A percentile compares a stretch with the other conserved stretches of the same genome.
phyloP scores from a whole-genome alignment of 176 grass and related monocot genomes.

The Ensete ventricosum region DNA sequence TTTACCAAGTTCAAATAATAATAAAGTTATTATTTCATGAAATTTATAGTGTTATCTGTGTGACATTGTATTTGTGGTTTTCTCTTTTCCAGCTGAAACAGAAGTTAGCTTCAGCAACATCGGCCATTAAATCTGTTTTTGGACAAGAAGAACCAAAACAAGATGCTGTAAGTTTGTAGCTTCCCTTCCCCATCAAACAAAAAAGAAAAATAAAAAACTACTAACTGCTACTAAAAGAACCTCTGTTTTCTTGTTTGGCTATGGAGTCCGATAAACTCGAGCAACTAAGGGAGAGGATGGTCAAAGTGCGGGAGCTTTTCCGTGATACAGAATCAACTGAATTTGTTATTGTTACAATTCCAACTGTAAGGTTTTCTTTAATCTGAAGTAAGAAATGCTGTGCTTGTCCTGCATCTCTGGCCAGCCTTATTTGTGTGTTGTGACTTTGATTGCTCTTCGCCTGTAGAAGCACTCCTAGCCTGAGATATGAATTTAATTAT shows the following conservation, averaged over 20 bases:
- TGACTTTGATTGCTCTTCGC: neutral
- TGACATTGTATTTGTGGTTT: neutral
- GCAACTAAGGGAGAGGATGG: constrained; percentile 83
- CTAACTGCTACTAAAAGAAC: neutral
- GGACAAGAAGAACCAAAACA: constrained; percentile 67
- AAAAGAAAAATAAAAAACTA: neutral
- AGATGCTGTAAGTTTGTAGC: constrained; percentile 50
- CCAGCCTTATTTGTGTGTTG: neutral
- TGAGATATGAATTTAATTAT: neutral
- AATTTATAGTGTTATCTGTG: neutral
- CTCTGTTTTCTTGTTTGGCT: neutral
- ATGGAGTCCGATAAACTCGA: constrained; percentile 75
- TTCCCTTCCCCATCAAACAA: constrained; percentile 12
- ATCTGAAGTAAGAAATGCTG: neutral
- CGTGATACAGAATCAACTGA: constrained; percentile 76
- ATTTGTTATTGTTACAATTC: constrained; percentile 96
- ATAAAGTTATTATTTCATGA: neutral
- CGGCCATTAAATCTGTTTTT: constrained; percentile 97
- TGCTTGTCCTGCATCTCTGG: neutral
- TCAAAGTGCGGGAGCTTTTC: constrained; percentile 83
- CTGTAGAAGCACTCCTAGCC: neutral
- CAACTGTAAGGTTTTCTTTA: constrained; percentile 43
- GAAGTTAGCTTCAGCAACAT: constrained; percentile 86
- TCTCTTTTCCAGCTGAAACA: constrained; percentile 46
- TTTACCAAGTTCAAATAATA: neutral